These are phyloP conservation scores for Phytophthora pluvialis DNA, from an alignment of 352 stramenopile species.

Conservation along the genomic window DNA sequence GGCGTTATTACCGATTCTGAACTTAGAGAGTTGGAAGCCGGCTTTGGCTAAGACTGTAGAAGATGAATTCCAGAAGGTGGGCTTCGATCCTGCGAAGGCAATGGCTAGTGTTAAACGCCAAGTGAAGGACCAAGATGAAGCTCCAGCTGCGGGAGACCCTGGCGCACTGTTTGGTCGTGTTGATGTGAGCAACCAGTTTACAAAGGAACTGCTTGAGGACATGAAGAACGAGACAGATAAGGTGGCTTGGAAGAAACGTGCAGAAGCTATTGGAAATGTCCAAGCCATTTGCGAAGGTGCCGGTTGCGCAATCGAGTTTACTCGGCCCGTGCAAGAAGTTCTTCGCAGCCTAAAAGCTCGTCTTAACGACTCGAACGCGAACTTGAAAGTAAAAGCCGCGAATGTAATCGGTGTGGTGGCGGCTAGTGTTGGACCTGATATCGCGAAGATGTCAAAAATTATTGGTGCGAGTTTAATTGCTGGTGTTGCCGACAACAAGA, in stretches of 20 bases:
- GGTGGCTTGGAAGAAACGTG: conserved; percentile 84
- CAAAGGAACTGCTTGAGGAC: conserved; percentile 85
- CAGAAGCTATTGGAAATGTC: conserved; percentile 80
- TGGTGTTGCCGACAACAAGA: conserved; percentile 89
- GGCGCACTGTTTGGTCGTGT: conserved; percentile 74
- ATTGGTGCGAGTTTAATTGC: conserved; percentile 70
- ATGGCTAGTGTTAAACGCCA: conserved; percentile 66
- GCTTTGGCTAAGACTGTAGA: conserved; percentile 79
- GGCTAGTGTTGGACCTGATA: conserved; percentile 75
- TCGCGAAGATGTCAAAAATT: conserved; percentile 85
- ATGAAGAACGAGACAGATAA: conserved; percentile 90
- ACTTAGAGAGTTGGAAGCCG: conserved; percentile 86
- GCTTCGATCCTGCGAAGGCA: conserved; percentile 70
- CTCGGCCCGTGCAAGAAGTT: conserved; percentile 79
- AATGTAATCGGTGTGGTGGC: conserved; percentile 85
- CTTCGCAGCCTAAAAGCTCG: conserved; percentile 79
- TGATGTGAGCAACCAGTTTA: conserved; percentile 83
- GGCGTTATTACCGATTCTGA: conserved; percentile 79
- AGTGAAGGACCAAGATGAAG: conserved; percentile 73
- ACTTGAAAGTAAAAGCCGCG: conserved; percentile 87
- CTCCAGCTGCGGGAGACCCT: conserved; percentile 44
- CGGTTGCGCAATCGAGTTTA: conserved; percentile 85
- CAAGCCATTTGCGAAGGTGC: conserved; percentile 81
- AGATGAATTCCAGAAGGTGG: conserved; percentile 83
- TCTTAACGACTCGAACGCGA: conserved; percentile 86